Evolutionary conservation across 2,329 filamentous ascomycete genomes (phyloP).

Genomic region (Ophiostoma fasciatum): DNA sequence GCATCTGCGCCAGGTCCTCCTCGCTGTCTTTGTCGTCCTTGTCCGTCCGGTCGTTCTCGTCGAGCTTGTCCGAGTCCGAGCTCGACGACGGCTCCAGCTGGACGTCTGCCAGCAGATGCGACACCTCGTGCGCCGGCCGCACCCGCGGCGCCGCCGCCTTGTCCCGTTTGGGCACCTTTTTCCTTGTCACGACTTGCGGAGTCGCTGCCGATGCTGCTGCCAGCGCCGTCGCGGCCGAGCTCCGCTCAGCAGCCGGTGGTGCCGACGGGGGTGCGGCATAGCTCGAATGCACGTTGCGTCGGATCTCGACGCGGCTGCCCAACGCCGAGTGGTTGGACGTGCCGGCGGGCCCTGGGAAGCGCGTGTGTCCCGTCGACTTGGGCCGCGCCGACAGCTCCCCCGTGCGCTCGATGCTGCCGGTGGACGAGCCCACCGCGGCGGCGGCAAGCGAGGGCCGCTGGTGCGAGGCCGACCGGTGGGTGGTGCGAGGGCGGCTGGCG

Average conservation of each 20-base stretch:
- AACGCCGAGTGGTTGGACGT: not conserved
- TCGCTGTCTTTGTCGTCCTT: conserved; percentile 5
- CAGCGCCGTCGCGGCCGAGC: too few relatives aligned
- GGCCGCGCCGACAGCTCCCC: conserved; percentile 1
- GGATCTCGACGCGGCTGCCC: conserved; percentile 7
- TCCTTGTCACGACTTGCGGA: not conserved
- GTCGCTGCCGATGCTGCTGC: not conserved
- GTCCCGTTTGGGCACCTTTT: not conserved
- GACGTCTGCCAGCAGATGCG: conserved; percentile 9
- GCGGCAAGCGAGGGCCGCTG: conserved; percentile 1
- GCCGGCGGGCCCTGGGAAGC: not conserved
- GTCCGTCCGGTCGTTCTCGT: conserved; percentile 2
- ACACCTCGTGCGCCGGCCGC: conserved; percentile 3
- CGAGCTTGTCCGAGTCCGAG: conserved; percentile 9
- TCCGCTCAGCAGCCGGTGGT: too few relatives aligned
- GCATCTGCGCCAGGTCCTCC: not conserved
- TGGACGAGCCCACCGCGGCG: not conserved
- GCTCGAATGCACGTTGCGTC: conserved; percentile 10
- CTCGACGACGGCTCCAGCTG: conserved; percentile 9
- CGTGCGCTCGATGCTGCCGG: conserved; percentile 1
- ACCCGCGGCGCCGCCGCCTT: too few relatives aligned
- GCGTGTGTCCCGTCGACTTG: conserved; percentile 5
- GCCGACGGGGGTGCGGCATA: too few relatives aligned
- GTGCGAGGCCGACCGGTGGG: conserved; percentile 5
- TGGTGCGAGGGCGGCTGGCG: not conserved